A percentile compares a stretch with the other conserved stretches of the same genome.
These are phyloP conservation scores for Colletotrichum camelliae DNA, from an alignment of 2,329 filamentous ascomycete species.

Conservation along the genomic window DNA sequence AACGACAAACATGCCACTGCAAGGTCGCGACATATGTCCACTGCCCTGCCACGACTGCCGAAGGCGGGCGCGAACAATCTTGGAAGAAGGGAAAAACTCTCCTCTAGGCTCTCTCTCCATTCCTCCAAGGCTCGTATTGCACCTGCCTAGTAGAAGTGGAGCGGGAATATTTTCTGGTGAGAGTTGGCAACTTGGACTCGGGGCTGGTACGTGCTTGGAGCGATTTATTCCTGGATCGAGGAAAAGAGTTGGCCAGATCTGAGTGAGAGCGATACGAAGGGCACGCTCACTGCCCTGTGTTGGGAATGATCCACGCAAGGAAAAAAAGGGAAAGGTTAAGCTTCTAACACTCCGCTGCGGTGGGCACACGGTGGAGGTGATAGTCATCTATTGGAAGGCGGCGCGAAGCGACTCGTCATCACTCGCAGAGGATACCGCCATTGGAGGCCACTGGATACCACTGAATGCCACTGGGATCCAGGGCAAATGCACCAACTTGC, in stretches of 20 bases:
- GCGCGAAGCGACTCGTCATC: slow-evolving; percentile 6
- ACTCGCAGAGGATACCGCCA: neutral
- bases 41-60: neutral
- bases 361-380: neutral
- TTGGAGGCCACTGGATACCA: neutral
- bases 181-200: neutral
- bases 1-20: slow-evolving; percentile 9
- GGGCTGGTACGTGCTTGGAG: neutral
- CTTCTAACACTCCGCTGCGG: slow-evolving; percentile 15
- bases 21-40: neutral
- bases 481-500: neutral
- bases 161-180: neutral
- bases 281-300: neutral
- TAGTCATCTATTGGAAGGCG: neutral
- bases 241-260: slow-evolving; percentile 10
- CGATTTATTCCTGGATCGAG: slow-evolving; percentile 14
- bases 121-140: slow-evolving; percentile 15
- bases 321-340: slow-evolving; percentile 1
- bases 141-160: neutral
- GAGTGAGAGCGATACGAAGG: neutral
- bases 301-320: slow-evolving; percentile 14
- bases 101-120: neutral
- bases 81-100: neutral
- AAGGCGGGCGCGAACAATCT: neutral
- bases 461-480: neutral